A percentile compares a stretch with the other conserved stretches of the same genome.
These are phyloP conservation scores for Rhodotorula mucilaginosa DNA, from an alignment of 1,284 basidiomycete genomes.

Conservation along the genomic window DNA sequence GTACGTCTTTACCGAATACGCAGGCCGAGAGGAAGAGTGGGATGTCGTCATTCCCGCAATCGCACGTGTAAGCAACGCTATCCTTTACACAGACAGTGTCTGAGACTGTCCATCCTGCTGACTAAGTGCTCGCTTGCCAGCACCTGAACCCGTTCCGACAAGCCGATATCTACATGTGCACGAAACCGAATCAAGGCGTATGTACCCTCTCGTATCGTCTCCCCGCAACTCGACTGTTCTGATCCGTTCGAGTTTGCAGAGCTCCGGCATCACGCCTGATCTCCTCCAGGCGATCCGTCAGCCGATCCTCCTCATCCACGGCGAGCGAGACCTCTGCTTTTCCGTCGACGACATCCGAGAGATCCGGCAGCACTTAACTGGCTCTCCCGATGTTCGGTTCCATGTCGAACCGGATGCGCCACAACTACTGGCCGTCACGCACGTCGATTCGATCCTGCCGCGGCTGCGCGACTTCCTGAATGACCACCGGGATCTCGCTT, in stretches of 20 bases:
- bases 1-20: slow-evolving; percentile 8
- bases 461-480: slow-evolving; percentile 14
- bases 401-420: slow-evolving; percentile 12
- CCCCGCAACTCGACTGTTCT: background rate
- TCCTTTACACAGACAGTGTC: no score
- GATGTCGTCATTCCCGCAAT: slow-evolving; percentile 11
- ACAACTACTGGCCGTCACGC: slow-evolving; percentile 23
- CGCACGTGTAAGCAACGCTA: slow-evolving; percentile 5
- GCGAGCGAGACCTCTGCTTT: slow-evolving; percentile 18
- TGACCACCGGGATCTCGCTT: background rate
- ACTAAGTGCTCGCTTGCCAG: background rate
- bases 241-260: background rate
- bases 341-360: slow-evolving; percentile 10
- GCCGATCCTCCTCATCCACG: slow-evolving; percentile 27
- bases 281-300: slow-evolving; percentile 8
- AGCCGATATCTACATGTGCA: slow-evolving; percentile 7
- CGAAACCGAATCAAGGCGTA: slow-evolving; percentile 20
- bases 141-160: slow-evolving; percentile 16
- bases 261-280: slow-evolving; percentile 14
- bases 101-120: no score
- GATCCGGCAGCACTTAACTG: background rate
- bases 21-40: background rate
- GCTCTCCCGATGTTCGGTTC: slow-evolving; percentile 17
- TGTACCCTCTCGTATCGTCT: background rate
- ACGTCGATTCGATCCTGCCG: slow-evolving; percentile 12